These are phyloP conservation scores for Chytriomyces sp. DNA, from an alignment of 192 early-diverging fungal species.

Conservation along the genomic window DNA sequence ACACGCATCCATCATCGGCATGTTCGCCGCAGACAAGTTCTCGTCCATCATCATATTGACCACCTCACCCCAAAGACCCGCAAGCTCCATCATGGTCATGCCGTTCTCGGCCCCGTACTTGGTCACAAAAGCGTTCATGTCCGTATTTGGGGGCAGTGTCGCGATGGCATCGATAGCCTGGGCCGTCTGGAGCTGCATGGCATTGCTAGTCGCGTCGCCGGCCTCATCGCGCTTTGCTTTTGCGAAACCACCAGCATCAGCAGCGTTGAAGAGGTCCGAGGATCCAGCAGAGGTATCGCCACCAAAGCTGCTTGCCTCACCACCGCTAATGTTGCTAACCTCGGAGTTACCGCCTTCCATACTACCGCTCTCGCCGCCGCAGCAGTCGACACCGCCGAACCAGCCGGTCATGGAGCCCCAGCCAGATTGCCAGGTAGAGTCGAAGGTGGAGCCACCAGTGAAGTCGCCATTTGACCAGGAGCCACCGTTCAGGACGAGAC, in stretches of 20 bases:
- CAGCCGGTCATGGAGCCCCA: neutral
- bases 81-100: neutral
- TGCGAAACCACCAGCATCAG: too few relatives aligned
- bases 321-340: too few relatives aligned
- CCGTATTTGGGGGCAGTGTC: too few relatives aligned
- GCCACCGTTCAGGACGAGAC: neutral
- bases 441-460: neutral
- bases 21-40: neutral
- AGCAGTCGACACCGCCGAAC: neutral
- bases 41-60: neutral
- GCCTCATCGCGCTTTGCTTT: too few relatives aligned
- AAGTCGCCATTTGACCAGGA: neutral
- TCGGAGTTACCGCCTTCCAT: too few relatives aligned
- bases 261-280: too few relatives aligned
- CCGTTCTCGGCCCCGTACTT: neutral
- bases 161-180: neutral
- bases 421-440: neutral
- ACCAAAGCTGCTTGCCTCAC: too few relatives aligned
- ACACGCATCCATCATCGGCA: neutral
- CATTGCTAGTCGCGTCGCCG: too few relatives aligned
- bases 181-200: neutral
- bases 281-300: too few relatives aligned
- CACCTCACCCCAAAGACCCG: neutral
- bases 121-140: neutral
- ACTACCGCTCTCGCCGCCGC: neutral